These are phyloP conservation scores for Penicillium freii DNA, from an alignment of 2,329 filamentous ascomycete genomes.

Conservation along the genomic window DNA sequence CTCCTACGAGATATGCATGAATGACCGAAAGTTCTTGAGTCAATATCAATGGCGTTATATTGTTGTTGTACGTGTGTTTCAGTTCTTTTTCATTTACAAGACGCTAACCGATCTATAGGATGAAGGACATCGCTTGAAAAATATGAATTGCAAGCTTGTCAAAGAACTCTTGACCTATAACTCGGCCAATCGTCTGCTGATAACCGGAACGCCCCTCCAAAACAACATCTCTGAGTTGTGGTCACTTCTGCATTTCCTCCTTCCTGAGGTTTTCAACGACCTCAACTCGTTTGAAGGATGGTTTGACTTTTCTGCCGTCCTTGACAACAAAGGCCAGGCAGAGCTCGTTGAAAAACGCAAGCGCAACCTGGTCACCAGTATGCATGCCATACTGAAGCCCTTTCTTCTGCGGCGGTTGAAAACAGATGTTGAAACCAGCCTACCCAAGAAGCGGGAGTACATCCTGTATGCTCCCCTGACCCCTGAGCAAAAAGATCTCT, in stretches of 20 bases:
- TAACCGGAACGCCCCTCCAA: constrained; percentile 91
- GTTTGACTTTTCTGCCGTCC: constrained; percentile 94
- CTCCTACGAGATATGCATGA: constrained; percentile 93
- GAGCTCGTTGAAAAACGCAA: constrained; percentile 77
- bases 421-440: constrained; percentile 81
- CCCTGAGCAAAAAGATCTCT: constrained; percentile 84
- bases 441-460: constrained; percentile 97
- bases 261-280: constrained; percentile 90
- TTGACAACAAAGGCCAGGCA: constrained; percentile 76
- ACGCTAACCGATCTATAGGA: constrained; percentile 55
- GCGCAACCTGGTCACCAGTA: constrained; percentile 76
- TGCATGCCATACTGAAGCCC: constrained; percentile 90
- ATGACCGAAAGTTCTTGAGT: constrained; percentile 76
- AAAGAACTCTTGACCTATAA: constrained; percentile 83
- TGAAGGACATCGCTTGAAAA: constrained; percentile 96
- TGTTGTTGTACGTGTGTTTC: constrained; percentile 66
- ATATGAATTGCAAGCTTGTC: constrained; percentile 88
- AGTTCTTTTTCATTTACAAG: not conserved
- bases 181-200: constrained; percentile 85
- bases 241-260: constrained; percentile 89
- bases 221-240: constrained; percentile 95
- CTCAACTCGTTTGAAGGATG: constrained; percentile 90
- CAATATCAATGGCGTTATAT: constrained; percentile 96
- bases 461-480: constrained; percentile 92
- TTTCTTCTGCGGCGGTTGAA: constrained; percentile 86